Percentiles rank a stretch among this genome's conserved stretches.
Conservation (phyloP, 495 filamentous ascomycete genomes). For the Parathielavia appendiculata region DNA sequence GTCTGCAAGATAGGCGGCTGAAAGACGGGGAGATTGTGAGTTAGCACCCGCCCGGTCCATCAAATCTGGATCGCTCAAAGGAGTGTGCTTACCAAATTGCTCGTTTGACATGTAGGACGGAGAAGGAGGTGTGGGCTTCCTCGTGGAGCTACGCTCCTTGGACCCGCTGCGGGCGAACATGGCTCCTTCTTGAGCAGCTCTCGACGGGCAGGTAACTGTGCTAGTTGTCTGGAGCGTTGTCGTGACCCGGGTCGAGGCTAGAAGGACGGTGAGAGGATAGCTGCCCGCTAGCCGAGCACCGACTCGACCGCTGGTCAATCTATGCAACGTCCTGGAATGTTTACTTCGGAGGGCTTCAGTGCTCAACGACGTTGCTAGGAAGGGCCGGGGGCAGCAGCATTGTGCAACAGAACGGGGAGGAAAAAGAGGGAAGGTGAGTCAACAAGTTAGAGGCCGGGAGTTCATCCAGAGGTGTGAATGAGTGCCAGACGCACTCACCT, state of each 20-base stretch:
- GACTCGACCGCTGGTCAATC: conserved; percentile 2
- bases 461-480: no score
- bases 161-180: conserved; percentile 34
- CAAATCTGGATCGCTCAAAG: conserved; percentile 18
- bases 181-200: conserved; percentile 7
- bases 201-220: not conserved
- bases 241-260: not conserved
- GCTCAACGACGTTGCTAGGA: conserved; percentile 17
- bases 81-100: conserved; percentile 64
- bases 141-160: conserved; percentile 34
- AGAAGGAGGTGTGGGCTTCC: conserved; percentile 66
- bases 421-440: conserved; percentile 8
- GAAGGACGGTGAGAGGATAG: conserved; percentile 4
- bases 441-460: no score
- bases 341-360: conserved; percentile 6
- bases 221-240: not conserved
- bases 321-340: conserved; percentile 13
- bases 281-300: conserved; percentile 3
- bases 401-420: not conserved
- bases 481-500: not conserved
- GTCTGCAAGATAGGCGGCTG: conserved; percentile 72
- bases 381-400: no score
- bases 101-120: conserved; percentile 81
- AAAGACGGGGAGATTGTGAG: conserved; percentile 14
- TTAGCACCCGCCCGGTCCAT: conserved; percentile 23